Evolutionary conservation across 257 asterid species (phyloP).

Genomic region (Capsicum baccatum): DNA sequence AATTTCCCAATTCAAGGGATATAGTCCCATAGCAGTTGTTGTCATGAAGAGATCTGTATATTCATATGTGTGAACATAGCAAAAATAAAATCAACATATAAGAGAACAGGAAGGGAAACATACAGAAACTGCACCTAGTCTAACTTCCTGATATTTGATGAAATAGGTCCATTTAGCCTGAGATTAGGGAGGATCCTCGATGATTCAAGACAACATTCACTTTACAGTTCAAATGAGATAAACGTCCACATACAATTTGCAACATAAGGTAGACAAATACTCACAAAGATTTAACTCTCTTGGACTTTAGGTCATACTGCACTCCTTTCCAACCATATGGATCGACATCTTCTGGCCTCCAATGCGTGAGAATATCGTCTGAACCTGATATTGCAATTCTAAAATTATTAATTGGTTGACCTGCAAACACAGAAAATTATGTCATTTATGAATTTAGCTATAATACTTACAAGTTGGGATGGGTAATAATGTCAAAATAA

Average conservation of each 20-base stretch:
- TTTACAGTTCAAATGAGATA: not conserved
- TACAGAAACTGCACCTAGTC: constrained; percentile 80
- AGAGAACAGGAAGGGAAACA: constrained; percentile 42
- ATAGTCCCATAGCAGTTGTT: constrained; percentile 82
- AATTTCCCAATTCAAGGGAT: constrained; percentile 87
- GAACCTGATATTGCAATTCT: constrained; percentile 71
- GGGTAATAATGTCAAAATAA: not conserved
- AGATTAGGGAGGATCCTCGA: constrained; percentile 92
- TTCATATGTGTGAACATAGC: constrained; percentile 40
- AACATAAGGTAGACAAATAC: constrained; percentile 34
- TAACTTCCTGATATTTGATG: constrained; percentile 85
- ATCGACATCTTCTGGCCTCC: constrained; percentile 94
- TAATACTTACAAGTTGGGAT: not conserved
- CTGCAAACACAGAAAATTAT: constrained; percentile 44
- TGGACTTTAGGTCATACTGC: constrained; percentile 72
- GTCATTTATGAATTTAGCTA: constrained; percentile 17
- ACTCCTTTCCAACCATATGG: constrained; percentile 93
- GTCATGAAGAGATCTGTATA: constrained; percentile 77
- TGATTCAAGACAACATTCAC: constrained; percentile 25
- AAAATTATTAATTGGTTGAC: constrained; percentile 87
- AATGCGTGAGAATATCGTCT: constrained; percentile 72
- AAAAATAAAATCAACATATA: constrained; percentile 24
- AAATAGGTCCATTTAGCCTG: constrained; percentile 80
- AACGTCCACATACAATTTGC: constrained; percentile 10
- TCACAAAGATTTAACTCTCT: constrained; percentile 85